Conservation (phyloP, 352 stramenopile genomes). For the Globisporangium viniferum region DNA sequence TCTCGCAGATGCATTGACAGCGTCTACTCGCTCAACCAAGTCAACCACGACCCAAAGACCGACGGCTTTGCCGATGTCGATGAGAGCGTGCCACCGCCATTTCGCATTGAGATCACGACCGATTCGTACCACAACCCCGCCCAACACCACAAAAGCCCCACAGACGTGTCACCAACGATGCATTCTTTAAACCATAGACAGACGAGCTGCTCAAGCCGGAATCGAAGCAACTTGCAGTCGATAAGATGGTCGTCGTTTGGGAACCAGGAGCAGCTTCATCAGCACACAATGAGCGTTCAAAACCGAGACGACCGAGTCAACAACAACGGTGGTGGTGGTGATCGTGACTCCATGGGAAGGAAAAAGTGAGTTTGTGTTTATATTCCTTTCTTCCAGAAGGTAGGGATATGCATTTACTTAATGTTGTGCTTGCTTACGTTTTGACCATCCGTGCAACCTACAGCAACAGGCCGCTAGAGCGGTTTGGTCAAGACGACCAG, state of each 20-base stretch:
- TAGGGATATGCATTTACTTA: neutral
- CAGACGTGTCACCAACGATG: neutral
- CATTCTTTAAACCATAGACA: neutral
- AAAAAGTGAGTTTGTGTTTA: conserved; percentile 10
- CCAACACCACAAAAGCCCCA: neutral
- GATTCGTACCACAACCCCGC: conserved; percentile 21
- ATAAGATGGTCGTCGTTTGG: conserved; percentile 41
- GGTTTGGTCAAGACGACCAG: conserved; percentile 54
- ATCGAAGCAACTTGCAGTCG: conserved; percentile 22
- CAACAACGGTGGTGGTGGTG: neutral
- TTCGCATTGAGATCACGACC: conserved; percentile 77
- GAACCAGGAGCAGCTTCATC: conserved; percentile 33
- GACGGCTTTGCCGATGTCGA: conserved; percentile 81
- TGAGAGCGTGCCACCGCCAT: conserved; percentile 75
- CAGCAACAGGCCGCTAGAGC: conserved; percentile 26
- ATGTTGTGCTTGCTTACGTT: neutral
- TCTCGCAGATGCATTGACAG: conserved; percentile 45
- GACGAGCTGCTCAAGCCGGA: neutral
- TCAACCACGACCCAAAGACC: conserved; percentile 69
- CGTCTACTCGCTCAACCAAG: conserved; percentile 45
- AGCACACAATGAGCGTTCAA: neutral
- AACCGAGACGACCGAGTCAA: neutral
- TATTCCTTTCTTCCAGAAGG: neutral
- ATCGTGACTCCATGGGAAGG: neutral
- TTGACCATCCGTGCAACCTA: neutral